phyloP scores from a whole-genome alignment of 345 rosid species.

The Raphanus raphanistrum region DNA sequence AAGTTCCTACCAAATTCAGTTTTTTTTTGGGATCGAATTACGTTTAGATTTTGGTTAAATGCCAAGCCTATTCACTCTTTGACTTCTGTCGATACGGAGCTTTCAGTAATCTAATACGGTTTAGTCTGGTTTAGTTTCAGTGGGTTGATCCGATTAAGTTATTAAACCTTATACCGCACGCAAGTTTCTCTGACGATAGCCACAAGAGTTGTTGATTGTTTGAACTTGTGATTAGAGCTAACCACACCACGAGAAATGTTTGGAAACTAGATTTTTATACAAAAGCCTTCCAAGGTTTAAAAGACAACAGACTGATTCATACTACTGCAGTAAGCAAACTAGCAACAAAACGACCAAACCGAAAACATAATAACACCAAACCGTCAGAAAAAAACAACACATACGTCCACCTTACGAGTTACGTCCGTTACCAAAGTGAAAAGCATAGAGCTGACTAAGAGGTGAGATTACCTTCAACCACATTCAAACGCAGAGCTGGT shows the following conservation, averaged over 20 bases:
- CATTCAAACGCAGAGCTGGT: conserved; percentile 13
- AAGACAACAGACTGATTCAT: neutral
- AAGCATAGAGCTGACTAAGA: neutral
- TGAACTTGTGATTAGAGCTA: neutral
- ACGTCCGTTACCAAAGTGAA: conserved; percentile 8
- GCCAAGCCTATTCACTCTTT: neutral
- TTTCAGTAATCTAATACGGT: neutral
- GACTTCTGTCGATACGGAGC: neutral
- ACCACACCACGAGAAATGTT: neutral
- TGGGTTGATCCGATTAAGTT: neutral
- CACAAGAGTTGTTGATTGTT: neutral
- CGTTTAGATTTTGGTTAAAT: neutral
- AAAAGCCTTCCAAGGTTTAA: neutral
- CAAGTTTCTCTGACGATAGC: neutral
- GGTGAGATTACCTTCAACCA: conserved; percentile 4
- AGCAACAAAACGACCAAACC: neutral
- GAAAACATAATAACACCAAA: neutral
- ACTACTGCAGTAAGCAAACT: neutral
- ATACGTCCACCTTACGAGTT: conserved; percentile 2
- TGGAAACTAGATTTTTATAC: neutral
- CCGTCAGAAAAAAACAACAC: neutral
- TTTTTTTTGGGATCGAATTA: neutral
- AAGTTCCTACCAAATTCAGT: neutral
- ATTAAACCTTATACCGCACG: neutral
- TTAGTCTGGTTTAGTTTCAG: neutral